Evolutionary conservation across 768 basidiomycete species (phyloP), one percentile per base, ranked within the genome.

Genomic region (Sporobolomyces pararoseus): DNA sequence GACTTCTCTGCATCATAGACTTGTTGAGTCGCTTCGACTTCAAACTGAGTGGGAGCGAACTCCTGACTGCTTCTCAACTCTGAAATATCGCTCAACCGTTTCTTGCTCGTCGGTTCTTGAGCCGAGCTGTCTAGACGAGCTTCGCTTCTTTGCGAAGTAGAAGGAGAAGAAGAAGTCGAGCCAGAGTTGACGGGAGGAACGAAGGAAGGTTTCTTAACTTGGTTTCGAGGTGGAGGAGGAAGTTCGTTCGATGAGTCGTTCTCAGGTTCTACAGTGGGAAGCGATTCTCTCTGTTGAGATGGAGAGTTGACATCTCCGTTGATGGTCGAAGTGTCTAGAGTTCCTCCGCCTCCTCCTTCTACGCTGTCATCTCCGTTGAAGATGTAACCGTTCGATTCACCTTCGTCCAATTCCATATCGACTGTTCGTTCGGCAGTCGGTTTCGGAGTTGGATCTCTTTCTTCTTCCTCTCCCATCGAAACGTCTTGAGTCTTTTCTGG

Each of bases 71-170:
- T 72, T 9, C 25, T n/a, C 4, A 62, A 14, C 12, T 57, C 60
- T 2, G 68, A 57, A 29, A 72, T 72, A 47, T 72, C 71, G 25
- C 59, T 62, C 19, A 72, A 35, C 1, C 63, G 63, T 37, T 65
- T 65, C 47, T 27, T 37, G 10, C 21, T 47, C 46, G 13, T 46
- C 10, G 25, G 58, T 59, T 46, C 58, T 44, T 42, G 39, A 5
- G 58, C 39, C 17, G 58, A 59, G 58, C 39, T 59, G 39, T 59
- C 42, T 35, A 46, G 3, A 29, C 39, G 39, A 35, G 35, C 16
- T 7, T 37, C 3, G 14, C 6, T 23, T 5, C 4, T 25, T 37
- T 57, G 35, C 19, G 55, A 59, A 23, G 7, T 27, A n/a, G 42
- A 7, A 13, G 42, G 39, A 16, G 58, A 46, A 17, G 55, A 58